A percentile compares a stretch with the other conserved stretches of the same genome.
phyloP scores from a whole-genome alignment of 345 rosid species.

The Syzygium jambos region DNA sequence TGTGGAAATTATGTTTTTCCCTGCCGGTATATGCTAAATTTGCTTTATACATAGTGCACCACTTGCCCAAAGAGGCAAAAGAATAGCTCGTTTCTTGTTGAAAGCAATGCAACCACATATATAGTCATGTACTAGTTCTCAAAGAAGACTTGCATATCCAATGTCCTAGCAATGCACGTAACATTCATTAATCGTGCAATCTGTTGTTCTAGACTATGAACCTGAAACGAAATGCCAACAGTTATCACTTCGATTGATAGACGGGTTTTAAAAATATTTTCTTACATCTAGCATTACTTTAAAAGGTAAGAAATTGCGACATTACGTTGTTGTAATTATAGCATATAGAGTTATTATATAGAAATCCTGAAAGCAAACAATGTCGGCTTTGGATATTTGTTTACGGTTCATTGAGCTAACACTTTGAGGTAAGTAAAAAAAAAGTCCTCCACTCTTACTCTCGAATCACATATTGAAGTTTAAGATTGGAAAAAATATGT shows the following conservation, averaged over 20 bases:
- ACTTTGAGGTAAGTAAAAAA: not conserved
- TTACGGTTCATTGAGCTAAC: not conserved
- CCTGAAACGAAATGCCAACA: not conserved
- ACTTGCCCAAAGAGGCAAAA: not conserved
- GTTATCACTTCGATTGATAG: not conserved
- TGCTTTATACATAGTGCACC: not conserved
- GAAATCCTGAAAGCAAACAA: not conserved
- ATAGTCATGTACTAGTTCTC: not conserved
- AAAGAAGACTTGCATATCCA: not conserved
- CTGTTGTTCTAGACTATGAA: not conserved
- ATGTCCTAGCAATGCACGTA: not conserved
- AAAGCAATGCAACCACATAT: not conserved
- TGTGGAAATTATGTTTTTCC: not conserved
- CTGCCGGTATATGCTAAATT: not conserved
- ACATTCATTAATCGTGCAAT: not conserved
- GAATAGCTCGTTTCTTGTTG: not conserved
- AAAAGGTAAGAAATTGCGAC: not conserved
- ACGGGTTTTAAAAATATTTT: not conserved
- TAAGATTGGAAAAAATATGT: not conserved
- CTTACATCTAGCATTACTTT: not conserved
- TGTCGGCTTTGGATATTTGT: not conserved
- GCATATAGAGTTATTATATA: not conserved
- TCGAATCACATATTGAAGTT: not conserved
- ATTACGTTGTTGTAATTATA: not conserved
- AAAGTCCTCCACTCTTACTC: not conserved